These are phyloP conservation scores for Crithidia fasciculata DNA, from an alignment of 208 protist species.

Conservation along the genomic window DNA sequence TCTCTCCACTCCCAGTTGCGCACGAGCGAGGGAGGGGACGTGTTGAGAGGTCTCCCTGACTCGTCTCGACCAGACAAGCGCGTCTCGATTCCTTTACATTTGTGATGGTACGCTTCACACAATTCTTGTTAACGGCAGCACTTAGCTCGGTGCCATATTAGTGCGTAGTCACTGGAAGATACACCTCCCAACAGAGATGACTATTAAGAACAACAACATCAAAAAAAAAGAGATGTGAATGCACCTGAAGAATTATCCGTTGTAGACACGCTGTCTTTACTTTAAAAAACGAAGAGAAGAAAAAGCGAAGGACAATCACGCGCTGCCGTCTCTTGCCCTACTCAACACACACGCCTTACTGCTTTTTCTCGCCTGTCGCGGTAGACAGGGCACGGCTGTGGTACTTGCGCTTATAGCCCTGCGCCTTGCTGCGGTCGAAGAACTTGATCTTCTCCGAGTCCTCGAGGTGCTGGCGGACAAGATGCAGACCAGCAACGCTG, in stretches of 20 bases:
- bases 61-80: no score
- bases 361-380: slow-evolving; percentile 12
- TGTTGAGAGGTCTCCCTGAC: no score
- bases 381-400: slow-evolving; percentile 58
- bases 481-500: slow-evolving; percentile 73
- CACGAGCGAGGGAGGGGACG: no score
- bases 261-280: slow-evolving; percentile 10
- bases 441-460: slow-evolving; percentile 76
- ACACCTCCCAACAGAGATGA: neutral
- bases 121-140: no score
- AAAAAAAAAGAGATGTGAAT: neutral
- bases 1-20: no score
- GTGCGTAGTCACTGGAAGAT: no score
- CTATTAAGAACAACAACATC: neutral
- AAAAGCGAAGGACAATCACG: neutral
- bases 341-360: neutral
- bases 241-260: slow-evolving; percentile 6
- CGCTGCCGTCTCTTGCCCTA: neutral
- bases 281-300: slow-evolving; percentile 11
- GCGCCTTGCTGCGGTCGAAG: slow-evolving; percentile 83
- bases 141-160: no score
- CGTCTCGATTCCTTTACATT: no score
- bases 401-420: slow-evolving; percentile 86
- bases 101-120: no score
- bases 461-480: slow-evolving; percentile 67